Conservation (phyloP, 495 filamentous ascomycete species). For the Viridothelium virens region DNA sequence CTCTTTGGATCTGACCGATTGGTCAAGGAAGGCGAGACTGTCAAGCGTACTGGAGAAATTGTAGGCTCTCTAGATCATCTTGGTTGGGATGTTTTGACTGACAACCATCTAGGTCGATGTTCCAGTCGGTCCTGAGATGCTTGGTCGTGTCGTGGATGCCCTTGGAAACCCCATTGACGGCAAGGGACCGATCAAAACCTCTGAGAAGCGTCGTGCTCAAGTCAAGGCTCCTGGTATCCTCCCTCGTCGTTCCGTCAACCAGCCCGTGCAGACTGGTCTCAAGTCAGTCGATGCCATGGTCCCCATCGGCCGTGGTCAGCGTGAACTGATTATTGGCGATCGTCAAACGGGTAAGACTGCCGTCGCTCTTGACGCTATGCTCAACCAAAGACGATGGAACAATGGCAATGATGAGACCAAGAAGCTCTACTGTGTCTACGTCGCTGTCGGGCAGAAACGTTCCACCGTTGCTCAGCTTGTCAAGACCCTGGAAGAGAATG, state of each 20-base stretch:
- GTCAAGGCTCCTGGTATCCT: slow-evolving; percentile 98
- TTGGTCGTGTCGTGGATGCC: slow-evolving; percentile 97
- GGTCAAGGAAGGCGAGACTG: slow-evolving; percentile 98
- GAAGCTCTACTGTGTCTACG: slow-evolving; percentile 99
- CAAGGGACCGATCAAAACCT: slow-evolving; percentile 91
- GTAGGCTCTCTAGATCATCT: slow-evolving; percentile 50
- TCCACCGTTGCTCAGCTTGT: slow-evolving; percentile 98
- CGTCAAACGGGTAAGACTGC: slow-evolving; percentile 99
- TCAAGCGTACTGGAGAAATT: slow-evolving; percentile 99
- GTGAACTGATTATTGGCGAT: slow-evolving; percentile 99
- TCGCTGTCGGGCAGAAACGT: slow-evolving; percentile 98
- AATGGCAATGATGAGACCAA: slow-evolving; percentile 73
- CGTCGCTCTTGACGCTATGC: slow-evolving; percentile 94
- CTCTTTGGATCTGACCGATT: slow-evolving; percentile 99
- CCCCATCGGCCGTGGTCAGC: slow-evolving; percentile 98
- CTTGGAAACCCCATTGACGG: slow-evolving; percentile 98
- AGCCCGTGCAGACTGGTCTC: slow-evolving; percentile 98
- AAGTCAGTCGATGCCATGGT: slow-evolving; percentile 99
- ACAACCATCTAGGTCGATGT: slow-evolving; percentile 72
- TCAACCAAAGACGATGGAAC: slow-evolving; percentile 99
- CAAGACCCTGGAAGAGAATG: slow-evolving; percentile 99
- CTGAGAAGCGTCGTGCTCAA: slow-evolving; percentile 90
- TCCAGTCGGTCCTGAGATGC: slow-evolving; percentile 82
- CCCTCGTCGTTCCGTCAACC: slow-evolving; percentile 90
- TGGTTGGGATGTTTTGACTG: slow-evolving; percentile 12